Percentiles rank a stretch among this genome's conserved stretches.
These are phyloP conservation scores for Eugenia klotzschiana DNA, from an alignment of 441 rosid species.

Conservation along the genomic window DNA sequence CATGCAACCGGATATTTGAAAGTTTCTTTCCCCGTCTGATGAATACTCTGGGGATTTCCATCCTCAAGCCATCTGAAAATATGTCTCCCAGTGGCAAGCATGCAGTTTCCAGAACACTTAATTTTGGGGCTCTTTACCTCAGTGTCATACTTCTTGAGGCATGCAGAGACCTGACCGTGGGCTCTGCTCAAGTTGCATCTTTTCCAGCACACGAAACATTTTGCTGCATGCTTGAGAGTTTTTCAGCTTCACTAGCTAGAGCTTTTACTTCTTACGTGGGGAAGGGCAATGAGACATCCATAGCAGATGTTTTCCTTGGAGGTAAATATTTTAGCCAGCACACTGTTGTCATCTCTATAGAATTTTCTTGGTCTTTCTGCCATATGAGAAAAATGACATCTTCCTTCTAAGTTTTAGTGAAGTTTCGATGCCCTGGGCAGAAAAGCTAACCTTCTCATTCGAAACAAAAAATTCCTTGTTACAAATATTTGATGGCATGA, in stretches of 20 bases:
- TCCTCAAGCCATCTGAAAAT: slow-evolving; percentile 15
- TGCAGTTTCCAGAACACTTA: slow-evolving; percentile 18
- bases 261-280: slow-evolving; percentile 31
- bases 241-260: slow-evolving; percentile 31
- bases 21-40: slow-evolving; percentile 42
- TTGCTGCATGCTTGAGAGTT: slow-evolving; percentile 31
- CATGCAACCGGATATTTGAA: slow-evolving; percentile 51
- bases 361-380: neutral
- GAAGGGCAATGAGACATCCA: slow-evolving; percentile 14
- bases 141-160: slow-evolving; percentile 59
- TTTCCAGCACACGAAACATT: slow-evolving; percentile 25
- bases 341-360: neutral
- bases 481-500: neutral
- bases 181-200: slow-evolving; percentile 13
- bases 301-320: slow-evolving; percentile 37
- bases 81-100: slow-evolving; percentile 11
- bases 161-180: slow-evolving; percentile 39
- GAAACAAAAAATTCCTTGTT: neutral
- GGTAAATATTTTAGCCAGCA: slow-evolving; percentile 31
- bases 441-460: neutral
- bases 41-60: slow-evolving; percentile 35
- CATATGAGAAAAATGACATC: neutral
- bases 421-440: neutral
- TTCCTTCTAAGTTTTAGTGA: neutral
- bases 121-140: slow-evolving; percentile 58